These are phyloP conservation scores for Mycena vitilis DNA, from an alignment of 768 basidiomycete species.

Conservation along the genomic window DNA sequence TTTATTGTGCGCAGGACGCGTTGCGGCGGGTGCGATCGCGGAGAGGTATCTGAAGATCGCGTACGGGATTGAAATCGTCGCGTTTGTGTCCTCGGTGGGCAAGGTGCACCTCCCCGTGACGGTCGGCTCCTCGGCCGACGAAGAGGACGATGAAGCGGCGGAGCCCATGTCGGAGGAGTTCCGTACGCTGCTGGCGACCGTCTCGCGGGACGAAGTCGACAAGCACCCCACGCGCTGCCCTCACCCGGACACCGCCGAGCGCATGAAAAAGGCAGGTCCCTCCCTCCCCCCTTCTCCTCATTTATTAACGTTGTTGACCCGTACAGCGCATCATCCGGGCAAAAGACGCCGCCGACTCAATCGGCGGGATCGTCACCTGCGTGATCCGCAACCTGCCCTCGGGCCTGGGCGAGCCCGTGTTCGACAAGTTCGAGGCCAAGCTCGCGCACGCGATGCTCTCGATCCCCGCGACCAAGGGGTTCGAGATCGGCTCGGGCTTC, in stretches of 20 bases:
- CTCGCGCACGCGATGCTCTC: slow-evolving; percentile 99
- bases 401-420: slow-evolving; percentile 96
- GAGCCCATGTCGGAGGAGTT: slow-evolving; percentile 90
- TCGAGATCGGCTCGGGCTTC: slow-evolving; percentile 98
- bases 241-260: slow-evolving; percentile 86
- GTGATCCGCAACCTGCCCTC: slow-evolving; percentile 91
- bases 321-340: slow-evolving; percentile 91
- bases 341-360: slow-evolving; percentile 91
- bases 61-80: slow-evolving; percentile 94
- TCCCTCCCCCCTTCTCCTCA: slow-evolving; percentile 8
- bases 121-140: slow-evolving; percentile 54
- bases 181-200: slow-evolving; percentile 76
- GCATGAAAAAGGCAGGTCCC: slow-evolving; percentile 83
- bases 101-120: slow-evolving; percentile 84
- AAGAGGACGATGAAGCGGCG: slow-evolving; percentile 70
- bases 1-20: slow-evolving; percentile 70
- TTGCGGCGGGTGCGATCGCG: slow-evolving; percentile 98
- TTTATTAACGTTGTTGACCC: slow-evolving; percentile 23
- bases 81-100: slow-evolving; percentile 96
- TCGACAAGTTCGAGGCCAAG: slow-evolving; percentile 97
- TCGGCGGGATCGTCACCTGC: slow-evolving; percentile 98
- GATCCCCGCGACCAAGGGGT: slow-evolving; percentile 98
- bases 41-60: slow-evolving; percentile 92
- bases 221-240: slow-evolving; percentile 90
- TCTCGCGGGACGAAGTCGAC: slow-evolving; percentile 92